Percentiles rank a stretch among this genome's conserved stretches.
These are phyloP conservation scores for Biancaea sappan DNA, from an alignment of 306 rosid genomes.

Conservation along the genomic window DNA sequence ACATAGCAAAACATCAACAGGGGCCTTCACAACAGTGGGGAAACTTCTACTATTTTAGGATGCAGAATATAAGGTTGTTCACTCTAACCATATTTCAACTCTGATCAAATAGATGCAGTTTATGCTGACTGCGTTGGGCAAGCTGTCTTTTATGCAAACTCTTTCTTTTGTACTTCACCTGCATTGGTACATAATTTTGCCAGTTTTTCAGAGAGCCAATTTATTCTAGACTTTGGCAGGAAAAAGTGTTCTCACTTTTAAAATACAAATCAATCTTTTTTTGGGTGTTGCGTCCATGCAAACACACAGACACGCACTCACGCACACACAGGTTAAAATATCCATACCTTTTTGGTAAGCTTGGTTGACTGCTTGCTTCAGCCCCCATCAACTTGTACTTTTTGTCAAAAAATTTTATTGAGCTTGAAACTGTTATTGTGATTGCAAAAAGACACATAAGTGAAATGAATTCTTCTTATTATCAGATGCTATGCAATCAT, in stretches of 20 bases:
- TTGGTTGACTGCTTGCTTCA: not conserved
- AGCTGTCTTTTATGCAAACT: constrained; percentile 16
- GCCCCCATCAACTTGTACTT: not conserved
- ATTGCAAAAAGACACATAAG: constrained; percentile 5
- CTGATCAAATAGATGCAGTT: not conserved
- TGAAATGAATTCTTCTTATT: constrained; percentile 11
- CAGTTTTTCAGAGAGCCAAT: not conserved
- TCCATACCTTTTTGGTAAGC: not conserved
- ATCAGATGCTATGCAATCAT: constrained; percentile 14
- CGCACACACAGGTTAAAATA: not conserved
- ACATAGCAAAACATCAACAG: constrained; percentile 94
- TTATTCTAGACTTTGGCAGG: not conserved
- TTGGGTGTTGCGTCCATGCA: constrained; percentile 26
- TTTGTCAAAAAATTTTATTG: not conserved
- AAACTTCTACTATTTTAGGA: constrained; percentile 95
- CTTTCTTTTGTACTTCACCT: constrained; percentile 7
- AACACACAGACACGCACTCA: not conserved
- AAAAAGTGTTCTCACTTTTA: not conserved
- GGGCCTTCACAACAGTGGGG: constrained; percentile 99
- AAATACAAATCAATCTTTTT: not conserved
- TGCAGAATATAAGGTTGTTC: constrained; percentile 89
- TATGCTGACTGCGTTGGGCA: constrained; percentile 26
- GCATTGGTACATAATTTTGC: constrained; percentile 13
- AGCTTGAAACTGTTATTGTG: not conserved
- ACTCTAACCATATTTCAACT: not conserved